phyloP scores from a whole-genome alignment of 257 asterid species.

The Verbascum thapsus region DNA sequence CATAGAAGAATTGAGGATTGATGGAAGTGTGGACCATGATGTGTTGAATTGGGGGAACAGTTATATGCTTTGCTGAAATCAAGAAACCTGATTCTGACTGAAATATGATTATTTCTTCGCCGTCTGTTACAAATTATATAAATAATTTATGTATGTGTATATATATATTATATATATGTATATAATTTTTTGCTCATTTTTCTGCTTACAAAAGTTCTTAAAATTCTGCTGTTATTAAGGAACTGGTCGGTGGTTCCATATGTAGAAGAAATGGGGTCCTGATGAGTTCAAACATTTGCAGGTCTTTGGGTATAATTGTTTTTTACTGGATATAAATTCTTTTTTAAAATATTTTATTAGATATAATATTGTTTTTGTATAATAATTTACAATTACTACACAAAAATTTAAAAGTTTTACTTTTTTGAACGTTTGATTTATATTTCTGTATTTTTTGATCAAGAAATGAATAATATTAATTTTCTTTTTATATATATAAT shows the following conservation, averaged over 20 bases:
- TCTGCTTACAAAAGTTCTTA: constrained; percentile 25
- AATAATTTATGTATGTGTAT: constrained; percentile 15
- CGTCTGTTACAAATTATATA: constrained; percentile 10
- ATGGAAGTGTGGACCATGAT: constrained; percentile 37
- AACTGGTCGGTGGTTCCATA: constrained; percentile 41
- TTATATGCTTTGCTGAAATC: constrained; percentile 57
- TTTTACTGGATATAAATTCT: constrained; percentile 18
- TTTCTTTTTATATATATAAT: no score
- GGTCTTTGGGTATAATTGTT: constrained; percentile 26
- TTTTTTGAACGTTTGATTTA: no score
- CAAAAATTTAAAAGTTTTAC: no score
- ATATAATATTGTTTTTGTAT: no score
- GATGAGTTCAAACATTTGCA: constrained; percentile 13
- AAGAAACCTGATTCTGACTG: constrained; percentile 60
- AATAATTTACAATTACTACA: no score
- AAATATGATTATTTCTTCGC: constrained; percentile 28
- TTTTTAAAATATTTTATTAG: not conserved
- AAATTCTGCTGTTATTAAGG: constrained; percentile 48
- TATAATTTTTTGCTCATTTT: not conserved
- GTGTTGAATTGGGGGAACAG: constrained; percentile 51
- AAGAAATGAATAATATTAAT: no score
- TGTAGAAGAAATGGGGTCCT: constrained; percentile 25
- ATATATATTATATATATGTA: not conserved
- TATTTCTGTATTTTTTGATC: no score
- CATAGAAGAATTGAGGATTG: constrained; percentile 20